Base-by-base conservation (phyloP, 2,329 filamentous ascomycete genomes). In the Cladophialophora yegresii region DNA sequence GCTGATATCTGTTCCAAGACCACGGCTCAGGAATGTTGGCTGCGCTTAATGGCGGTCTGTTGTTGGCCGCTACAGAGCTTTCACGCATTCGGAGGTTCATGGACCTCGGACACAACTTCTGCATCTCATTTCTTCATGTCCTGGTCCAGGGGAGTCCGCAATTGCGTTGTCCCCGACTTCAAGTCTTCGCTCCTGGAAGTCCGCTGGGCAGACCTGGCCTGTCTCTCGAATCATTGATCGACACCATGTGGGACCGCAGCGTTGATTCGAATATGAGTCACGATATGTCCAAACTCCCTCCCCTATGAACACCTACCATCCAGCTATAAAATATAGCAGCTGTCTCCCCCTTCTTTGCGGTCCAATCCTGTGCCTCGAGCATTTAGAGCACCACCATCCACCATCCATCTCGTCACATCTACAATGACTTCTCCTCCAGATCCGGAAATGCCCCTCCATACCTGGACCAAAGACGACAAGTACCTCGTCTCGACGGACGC, bases 401-500 rank as follows among this genome's bases (percentile, higher is more conserved):
- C n/a, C 16, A 4, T 43, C 36, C 8, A 8, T 43, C 3, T 28
- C 6, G 26, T 28, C 16, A 7, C 1, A 7, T 43, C 16, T 4
- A 16, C 8, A 7, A 43, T 43, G 36, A n/a, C 36, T 16, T 43
- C 36, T 16, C 8, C 8, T 43, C 8, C 36, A n/a, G 16, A 43
- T 8, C 36, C 47, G 13, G 47, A 50, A 50, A 26, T 50, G 22
- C 47, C 47, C 2, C 20, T 50, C 20, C 47, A 9, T 26, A 23
- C 47, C 28, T 70, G 69, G 69, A 57, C 40, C 23, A 66, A 58
- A 60, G 80, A 82, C 68, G 49, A 53, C 45, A 33, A 20, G 26
- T 88, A 85, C 74, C 75, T 87, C 69, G 78, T 88, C 74, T 89
- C 86, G 36, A 88, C 85, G 33, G 83, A 88, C 71, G 82, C 81